Base-by-base conservation (phyloP, 495 filamentous ascomycete genomes). In the Tuber borchii region DNA sequence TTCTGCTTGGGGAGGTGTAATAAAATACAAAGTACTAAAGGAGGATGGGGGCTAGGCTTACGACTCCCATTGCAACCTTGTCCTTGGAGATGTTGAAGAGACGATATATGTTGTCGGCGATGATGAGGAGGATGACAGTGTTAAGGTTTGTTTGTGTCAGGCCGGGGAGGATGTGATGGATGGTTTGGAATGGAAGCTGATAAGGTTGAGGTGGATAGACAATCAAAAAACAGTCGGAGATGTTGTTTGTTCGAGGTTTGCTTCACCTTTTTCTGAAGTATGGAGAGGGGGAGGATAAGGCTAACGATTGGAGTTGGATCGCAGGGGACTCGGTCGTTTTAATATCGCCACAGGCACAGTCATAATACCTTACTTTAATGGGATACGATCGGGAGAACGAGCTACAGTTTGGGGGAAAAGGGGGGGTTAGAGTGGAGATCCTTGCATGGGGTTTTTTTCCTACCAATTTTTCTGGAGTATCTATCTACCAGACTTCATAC, bases 21-120 rank as follows among this genome's bases (percentile, higher is more conserved):
- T 31, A 34, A 16, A 6, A 20, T 19, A 34, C 16, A 69, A 12
- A 51, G 34, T 7, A 1, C 26, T 37, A 19, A 37, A 2, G 34
- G 31, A 12, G 69, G 19, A 65, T 45, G 19, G 72, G 78, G 34
- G 10, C 40, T 80, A 99, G 96, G 95, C 95, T 45, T 99, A 97
- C 84, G 95, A 99, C 83, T 95, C 92, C 81, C 95, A 99, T 84
- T 98, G 95, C 89, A 99, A 99, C 83, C 85, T 98, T n/a, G 93
- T 99, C 7, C 87, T 99, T 3, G 95, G 96, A 7, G 96, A 99
- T 70, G 95, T 97, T 14, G 93, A 97, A 83, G 95, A 99, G 87
- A 98, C 94, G 10, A 91, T 99, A 74, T 99, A 97, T 84, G 85
- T 94, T 46, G 90, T 97, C 5, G 90, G 90, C 46, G 90, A 92